phyloP scores from a whole-genome alignment of 148 eudicot genomes.

The Rhododendron molle region DNA sequence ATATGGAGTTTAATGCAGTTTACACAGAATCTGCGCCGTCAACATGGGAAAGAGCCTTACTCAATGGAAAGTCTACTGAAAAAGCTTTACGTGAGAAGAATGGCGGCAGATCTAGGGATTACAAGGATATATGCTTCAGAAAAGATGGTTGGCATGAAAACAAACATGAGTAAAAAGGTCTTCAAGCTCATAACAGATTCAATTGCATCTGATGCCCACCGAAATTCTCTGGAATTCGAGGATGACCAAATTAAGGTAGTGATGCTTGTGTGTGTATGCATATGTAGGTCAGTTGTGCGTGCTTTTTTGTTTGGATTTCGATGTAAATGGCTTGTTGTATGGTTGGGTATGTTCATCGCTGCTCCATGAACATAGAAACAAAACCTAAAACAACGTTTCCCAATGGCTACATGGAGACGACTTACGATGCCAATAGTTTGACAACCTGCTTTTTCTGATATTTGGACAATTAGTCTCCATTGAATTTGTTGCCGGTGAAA shows the following conservation, averaged over 20 bases:
- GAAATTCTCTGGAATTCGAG: constrained; percentile 50
- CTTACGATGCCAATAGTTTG: not conserved
- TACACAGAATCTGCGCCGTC: constrained; percentile 73
- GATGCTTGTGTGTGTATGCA: not conserved
- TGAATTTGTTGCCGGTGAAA: not conserved
- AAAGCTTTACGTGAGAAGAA: constrained; percentile 85
- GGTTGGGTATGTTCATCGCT: not conserved
- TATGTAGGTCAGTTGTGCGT: not conserved
- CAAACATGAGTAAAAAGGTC: constrained; percentile 72
- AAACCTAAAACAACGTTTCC: not conserved
- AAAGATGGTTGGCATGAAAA: constrained; percentile 68
- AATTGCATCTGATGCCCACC: constrained; percentile 59
- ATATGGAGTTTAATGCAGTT: constrained; percentile 79
- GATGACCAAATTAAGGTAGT: constrained; percentile 75
- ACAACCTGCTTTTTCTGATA: not conserved
- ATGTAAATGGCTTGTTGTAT: not conserved
- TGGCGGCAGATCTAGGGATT: constrained; percentile 98
- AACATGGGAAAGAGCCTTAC: constrained; percentile 87
- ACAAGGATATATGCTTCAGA: constrained; percentile 65
- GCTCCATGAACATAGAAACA: not conserved
- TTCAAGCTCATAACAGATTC: constrained; percentile 76
- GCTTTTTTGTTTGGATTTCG: not conserved
- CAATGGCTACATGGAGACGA: not conserved
- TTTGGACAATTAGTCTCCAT: not conserved
- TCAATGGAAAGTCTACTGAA: constrained; percentile 87